These are phyloP conservation scores for Phaeotremella skinneri DNA, from an alignment of 768 basidiomycete species.

Conservation along the genomic window DNA sequence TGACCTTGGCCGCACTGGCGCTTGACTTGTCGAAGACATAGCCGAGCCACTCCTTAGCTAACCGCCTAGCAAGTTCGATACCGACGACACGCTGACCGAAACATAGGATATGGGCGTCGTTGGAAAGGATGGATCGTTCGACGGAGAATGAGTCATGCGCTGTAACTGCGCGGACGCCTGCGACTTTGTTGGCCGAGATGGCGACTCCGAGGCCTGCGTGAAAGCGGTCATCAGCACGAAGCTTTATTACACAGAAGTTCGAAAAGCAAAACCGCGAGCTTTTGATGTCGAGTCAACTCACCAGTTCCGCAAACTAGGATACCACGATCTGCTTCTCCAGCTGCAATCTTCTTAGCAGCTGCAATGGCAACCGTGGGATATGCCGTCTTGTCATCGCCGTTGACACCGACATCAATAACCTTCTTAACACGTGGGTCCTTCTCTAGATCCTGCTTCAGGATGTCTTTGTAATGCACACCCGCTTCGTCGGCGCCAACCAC, in stretches of 20 bases:
- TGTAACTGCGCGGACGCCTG: slow-evolving; percentile 41
- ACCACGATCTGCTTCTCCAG: slow-evolving; percentile 46
- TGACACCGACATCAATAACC: slow-evolving; percentile 44
- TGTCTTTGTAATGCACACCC: slow-evolving; percentile 43
- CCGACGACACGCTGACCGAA: slow-evolving; percentile 50
- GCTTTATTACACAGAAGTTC: background rate
- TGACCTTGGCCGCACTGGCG: slow-evolving; percentile 46
- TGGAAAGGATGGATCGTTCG: slow-evolving; percentile 48
- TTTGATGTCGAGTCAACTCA: slow-evolving; percentile 16
- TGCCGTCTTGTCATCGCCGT: slow-evolving; percentile 40
- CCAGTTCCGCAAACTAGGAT: slow-evolving; percentile 51
- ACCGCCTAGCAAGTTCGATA: slow-evolving; percentile 38
- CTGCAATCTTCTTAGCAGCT: slow-evolving; percentile 42
- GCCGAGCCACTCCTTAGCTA: slow-evolving; percentile 47
- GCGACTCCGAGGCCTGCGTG: slow-evolving; percentile 44
- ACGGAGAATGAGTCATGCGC: slow-evolving; percentile 50
- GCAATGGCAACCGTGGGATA: slow-evolving; percentile 49
- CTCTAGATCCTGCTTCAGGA: slow-evolving; percentile 33
- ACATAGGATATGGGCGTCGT: slow-evolving; percentile 49
- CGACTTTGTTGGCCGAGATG: slow-evolving; percentile 48
- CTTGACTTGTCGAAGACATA: slow-evolving; percentile 43
- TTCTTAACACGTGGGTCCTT: slow-evolving; percentile 40
- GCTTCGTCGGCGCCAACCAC: slow-evolving; percentile 48
- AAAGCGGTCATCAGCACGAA: background rate
- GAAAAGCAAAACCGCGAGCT: background rate